Percentiles rank a stretch among this genome's conserved stretches.
Evolutionary conservation across 768 basidiomycete species (phyloP).

Genomic region (Xanthoconium stramineum): DNA sequence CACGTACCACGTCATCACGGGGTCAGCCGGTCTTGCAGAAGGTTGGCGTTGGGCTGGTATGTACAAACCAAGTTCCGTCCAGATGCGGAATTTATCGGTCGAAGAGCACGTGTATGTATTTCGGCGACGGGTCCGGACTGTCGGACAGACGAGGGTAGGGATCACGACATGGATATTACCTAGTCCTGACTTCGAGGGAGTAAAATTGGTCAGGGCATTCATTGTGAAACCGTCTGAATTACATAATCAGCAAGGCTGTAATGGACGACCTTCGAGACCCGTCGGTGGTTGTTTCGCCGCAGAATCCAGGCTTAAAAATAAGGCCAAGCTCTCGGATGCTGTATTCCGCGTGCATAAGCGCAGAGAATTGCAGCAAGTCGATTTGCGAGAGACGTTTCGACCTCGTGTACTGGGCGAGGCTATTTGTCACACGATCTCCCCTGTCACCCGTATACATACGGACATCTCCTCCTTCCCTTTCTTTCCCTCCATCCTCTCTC

Average conservation of each 20-base stretch:
- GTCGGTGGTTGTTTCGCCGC: background rate
- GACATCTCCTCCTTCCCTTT: background rate
- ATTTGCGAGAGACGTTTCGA: background rate
- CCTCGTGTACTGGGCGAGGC: conserved; percentile 20
- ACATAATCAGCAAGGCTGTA: background rate
- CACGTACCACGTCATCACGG: conserved; percentile 5
- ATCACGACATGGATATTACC: background rate
- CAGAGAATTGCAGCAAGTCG: background rate
- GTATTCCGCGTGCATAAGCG: background rate
- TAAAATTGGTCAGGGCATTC: too few relatives aligned
- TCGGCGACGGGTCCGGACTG: background rate
- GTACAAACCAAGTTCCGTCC: background rate
- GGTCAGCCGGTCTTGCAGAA: background rate
- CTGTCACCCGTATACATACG: conserved; percentile 26
- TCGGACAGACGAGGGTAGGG: background rate
- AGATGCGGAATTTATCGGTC: background rate
- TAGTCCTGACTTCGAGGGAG: background rate
- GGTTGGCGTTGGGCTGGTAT: background rate
- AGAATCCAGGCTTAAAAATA: background rate
- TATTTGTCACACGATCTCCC: conserved; percentile 27
- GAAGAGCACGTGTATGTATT: background rate
- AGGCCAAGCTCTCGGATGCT: background rate
- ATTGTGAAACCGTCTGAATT: background rate
- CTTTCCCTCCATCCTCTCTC: conserved; percentile 12
- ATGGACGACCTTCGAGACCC: background rate